phyloP scores from a whole-genome alignment of 2,329 filamentous ascomycete species.

The Colletotrichum spinosum region DNA sequence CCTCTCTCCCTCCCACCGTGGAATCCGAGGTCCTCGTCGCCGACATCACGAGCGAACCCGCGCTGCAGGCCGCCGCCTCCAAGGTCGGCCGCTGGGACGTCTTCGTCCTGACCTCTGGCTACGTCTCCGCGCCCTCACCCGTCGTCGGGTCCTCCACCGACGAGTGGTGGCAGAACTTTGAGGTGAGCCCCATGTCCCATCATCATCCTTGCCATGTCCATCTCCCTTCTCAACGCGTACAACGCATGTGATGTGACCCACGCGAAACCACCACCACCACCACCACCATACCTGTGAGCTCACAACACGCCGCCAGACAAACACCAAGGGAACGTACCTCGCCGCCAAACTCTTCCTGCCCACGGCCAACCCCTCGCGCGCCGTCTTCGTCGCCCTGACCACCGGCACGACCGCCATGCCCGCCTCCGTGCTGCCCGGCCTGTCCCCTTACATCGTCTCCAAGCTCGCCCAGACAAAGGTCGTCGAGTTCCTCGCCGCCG shows the following conservation, averaged over 20 bases:
- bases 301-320: conserved; percentile 52
- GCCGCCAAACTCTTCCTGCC: conserved; percentile 60
- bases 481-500: conserved; percentile 42
- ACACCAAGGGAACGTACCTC: conserved; percentile 61
- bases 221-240: not conserved
- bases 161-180: conserved; percentile 42
- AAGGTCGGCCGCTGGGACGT: conserved; percentile 38
- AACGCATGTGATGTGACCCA: too few relatives aligned
- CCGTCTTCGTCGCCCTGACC: conserved; percentile 39
- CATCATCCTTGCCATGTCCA: not conserved
- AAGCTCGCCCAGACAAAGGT: conserved; percentile 47
- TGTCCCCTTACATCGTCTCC: conserved; percentile 36
- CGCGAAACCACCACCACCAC: not conserved
- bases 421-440: conserved; percentile 36
- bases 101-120: conserved; percentile 36
- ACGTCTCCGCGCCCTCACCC: conserved; percentile 35
- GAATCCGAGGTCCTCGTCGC: conserved; percentile 11
- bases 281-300: not conserved
- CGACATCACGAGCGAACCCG: conserved; percentile 26
- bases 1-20: conserved; percentile 38
- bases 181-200: conserved; percentile 35
- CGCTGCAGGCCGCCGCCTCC: conserved; percentile 22
- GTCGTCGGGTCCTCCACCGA: conserved; percentile 35
- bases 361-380: conserved; percentile 34
- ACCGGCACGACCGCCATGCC: conserved; percentile 39